phyloP scores from a whole-genome alignment of 768 basidiomycete species.

The Chiua virens region DNA sequence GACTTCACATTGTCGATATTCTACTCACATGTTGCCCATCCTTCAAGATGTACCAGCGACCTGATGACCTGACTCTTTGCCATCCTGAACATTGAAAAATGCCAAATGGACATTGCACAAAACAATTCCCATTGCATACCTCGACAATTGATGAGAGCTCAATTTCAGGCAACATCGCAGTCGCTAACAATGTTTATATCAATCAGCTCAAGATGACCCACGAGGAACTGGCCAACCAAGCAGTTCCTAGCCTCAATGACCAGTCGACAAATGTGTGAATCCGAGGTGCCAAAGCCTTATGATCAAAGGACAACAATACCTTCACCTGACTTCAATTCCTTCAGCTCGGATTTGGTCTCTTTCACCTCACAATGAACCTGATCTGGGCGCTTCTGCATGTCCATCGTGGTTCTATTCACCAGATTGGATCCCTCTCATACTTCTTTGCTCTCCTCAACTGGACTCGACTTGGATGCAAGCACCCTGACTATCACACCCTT shows the following conservation, averaged over 20 bases:
- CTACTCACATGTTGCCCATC: no score
- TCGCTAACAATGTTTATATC: not conserved
- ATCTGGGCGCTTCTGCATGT: conserved; percentile 31
- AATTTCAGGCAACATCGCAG: not conserved
- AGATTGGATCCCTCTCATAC: conserved; percentile 28
- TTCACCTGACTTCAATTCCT: not conserved
- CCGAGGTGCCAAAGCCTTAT: not conserved
- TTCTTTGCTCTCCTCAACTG: conserved; percentile 31
- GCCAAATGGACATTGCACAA: not conserved
- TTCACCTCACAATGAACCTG: conserved; percentile 29
- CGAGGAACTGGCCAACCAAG: not conserved
- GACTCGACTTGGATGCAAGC: conserved; percentile 24
- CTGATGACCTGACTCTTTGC: no score
- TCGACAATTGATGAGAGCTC: conserved; percentile 11
- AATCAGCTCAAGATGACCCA: conserved; percentile 5
- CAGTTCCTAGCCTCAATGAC: not conserved
- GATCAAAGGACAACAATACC: not conserved
- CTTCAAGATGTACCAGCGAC: no score
- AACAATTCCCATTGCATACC: not conserved
- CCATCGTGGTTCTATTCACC: conserved; percentile 28
- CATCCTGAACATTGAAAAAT: not conserved
- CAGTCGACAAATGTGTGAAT: not conserved
- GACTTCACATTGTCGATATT: no score
- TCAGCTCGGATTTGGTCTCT: conserved; percentile 1
- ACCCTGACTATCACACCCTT: conserved; percentile 12